These are phyloP conservation scores for Claviceps cyperi DNA, from an alignment of 2,329 filamentous ascomycete genomes.

Conservation along the genomic window DNA sequence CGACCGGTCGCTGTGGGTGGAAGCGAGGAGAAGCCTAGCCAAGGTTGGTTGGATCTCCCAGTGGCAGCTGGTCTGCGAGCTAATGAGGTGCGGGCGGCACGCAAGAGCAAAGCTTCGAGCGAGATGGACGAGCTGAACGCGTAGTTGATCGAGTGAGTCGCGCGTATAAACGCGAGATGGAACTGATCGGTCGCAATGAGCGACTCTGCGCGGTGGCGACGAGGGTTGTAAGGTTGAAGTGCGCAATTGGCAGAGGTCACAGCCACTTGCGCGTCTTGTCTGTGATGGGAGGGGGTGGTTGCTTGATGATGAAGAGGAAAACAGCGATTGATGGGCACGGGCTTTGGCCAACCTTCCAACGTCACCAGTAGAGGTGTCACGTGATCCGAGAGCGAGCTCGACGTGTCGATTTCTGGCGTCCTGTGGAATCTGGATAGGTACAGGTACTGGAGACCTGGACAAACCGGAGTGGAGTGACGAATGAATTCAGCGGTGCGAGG, in stretches of 20 bases:
- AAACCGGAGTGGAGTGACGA: not conserved
- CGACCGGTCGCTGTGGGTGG: not conserved
- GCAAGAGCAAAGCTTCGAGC: constrained; percentile 5
- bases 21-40: not conserved
- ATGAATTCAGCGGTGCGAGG: not conserved
- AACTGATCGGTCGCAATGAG: constrained; percentile 4
- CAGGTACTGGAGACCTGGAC: not conserved
- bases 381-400: constrained; percentile 12
- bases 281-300: constrained; percentile 1
- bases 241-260: constrained; percentile 5
- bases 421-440: not conserved
- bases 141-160: constrained; percentile 7
- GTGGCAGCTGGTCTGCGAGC: not conserved
- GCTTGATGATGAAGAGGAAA: constrained; percentile 1
- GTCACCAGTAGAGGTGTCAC: constrained; percentile 19
- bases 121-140: constrained; percentile 6
- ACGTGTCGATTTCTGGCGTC: not conserved
- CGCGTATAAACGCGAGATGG: constrained; percentile 7
- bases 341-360: constrained; percentile 20
- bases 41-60: not conserved
- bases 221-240: constrained; percentile 1
- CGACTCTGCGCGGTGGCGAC: constrained; percentile 3
- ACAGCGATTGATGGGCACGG: constrained; percentile 8
- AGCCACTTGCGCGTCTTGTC: constrained; percentile 6
- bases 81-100: not conserved